Conservation (phyloP, 352 stramenopile genomes). For the Phytophthora pistaciae region DNA sequence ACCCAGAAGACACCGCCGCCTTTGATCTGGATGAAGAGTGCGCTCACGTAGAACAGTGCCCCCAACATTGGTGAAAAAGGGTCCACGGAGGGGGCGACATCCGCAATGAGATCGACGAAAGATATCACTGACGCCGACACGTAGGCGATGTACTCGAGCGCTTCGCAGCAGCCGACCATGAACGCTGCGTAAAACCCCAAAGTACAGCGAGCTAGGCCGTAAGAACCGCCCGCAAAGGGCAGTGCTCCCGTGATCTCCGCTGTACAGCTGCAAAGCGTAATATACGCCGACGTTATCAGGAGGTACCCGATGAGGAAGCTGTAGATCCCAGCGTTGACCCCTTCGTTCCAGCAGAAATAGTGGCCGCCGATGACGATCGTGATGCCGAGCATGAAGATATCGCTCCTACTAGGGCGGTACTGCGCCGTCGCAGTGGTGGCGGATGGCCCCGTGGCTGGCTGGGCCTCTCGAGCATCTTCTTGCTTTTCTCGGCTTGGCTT, state of each 20-base stretch:
- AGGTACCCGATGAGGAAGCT: conserved; percentile 40
- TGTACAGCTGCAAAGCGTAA: conserved; percentile 39
- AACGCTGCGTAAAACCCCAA: conserved; percentile 46
- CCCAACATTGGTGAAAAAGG: conserved; percentile 31
- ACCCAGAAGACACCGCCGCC: conserved; percentile 46
- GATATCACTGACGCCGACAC: conserved; percentile 41
- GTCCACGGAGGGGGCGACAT: conserved; percentile 13
- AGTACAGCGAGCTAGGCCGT: conserved; percentile 24
- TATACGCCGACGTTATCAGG: conserved; percentile 38
- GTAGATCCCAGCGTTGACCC: conserved; percentile 34
- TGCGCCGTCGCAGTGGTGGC: neutral
- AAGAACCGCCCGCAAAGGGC: conserved; percentile 8
- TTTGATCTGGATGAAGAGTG: conserved; percentile 40
- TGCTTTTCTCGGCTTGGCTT: neutral
- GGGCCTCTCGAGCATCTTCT: neutral
- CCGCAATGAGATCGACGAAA: conserved; percentile 45
- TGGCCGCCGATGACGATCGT: conserved; percentile 54
- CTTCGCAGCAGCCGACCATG: conserved; percentile 46
- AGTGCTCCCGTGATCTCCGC: conserved; percentile 42
- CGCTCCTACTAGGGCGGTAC: neutral
- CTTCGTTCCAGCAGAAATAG: conserved; percentile 55
- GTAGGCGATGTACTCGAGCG: conserved; percentile 54
- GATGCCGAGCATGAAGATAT: conserved; percentile 13
- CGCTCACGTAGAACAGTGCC: conserved; percentile 39
- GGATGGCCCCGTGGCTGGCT: neutral